A percentile compares a stretch with the other conserved stretches of the same genome.
These are phyloP conservation scores for Xylariaceae sp. DNA, from an alignment of 2,329 filamentous ascomycete genomes.

Conservation along the genomic window DNA sequence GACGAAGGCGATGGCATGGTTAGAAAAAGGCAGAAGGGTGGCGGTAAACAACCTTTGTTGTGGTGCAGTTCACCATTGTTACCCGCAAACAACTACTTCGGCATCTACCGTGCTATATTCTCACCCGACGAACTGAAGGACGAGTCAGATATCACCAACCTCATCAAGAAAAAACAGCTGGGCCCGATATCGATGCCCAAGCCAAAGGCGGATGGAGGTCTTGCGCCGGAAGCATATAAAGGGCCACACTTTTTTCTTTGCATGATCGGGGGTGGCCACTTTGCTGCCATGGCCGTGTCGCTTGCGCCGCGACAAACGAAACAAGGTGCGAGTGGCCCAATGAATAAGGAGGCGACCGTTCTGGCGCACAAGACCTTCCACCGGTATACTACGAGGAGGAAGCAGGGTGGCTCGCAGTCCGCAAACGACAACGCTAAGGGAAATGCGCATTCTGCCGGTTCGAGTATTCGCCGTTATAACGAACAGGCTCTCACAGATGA, in stretches of 20 bases:
- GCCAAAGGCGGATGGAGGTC: conserved; percentile 52
- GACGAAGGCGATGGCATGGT: conserved; percentile 43
- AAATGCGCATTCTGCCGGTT: conserved; percentile 87
- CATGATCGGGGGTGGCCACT: conserved; percentile 98
- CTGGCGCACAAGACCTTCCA: conserved; percentile 97
- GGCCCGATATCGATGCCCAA: conserved; percentile 52
- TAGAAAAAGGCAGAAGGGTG: conserved; percentile 45
- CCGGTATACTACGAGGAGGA: conserved; percentile 89
- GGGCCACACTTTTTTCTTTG: conserved; percentile 90
- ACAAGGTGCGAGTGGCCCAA: conserved; percentile 56
- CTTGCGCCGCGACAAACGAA: conserved; percentile 74
- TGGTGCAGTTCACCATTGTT: conserved; percentile 79
- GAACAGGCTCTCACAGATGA: conserved; percentile 87
- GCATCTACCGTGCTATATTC: conserved; percentile 79
- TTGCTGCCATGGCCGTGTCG: conserved; percentile 92
- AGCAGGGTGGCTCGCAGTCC: conserved; percentile 93
- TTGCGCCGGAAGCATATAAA: conserved; percentile 52
- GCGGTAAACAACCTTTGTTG: conserved; percentile 67
- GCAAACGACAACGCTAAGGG: conserved; percentile 93
- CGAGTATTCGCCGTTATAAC: conserved; percentile 85
- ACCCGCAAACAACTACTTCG: conserved; percentile 73
- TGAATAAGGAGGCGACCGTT: conserved; percentile 81
- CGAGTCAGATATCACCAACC: conserved; percentile 55
- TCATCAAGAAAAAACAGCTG: conserved; percentile 72
- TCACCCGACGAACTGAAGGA: conserved; percentile 64